Evolutionary conservation across 805 yeast genomes (phyloP), one percentile per base, ranked within the genome.

Genomic region (Pichia occidentalis): DNA sequence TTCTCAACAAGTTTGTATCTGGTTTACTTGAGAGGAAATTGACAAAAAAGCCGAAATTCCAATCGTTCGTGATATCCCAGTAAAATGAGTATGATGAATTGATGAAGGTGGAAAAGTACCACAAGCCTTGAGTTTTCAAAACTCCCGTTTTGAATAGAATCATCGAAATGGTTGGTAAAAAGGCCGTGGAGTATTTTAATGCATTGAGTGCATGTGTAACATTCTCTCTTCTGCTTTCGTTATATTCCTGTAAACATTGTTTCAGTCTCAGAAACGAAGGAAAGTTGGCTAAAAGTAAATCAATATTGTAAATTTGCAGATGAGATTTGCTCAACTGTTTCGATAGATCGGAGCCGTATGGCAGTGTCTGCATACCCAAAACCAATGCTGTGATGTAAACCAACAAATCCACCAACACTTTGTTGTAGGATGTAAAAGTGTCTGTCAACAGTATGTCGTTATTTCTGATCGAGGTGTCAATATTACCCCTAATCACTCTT

Each of bases 1-100:
- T 44, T 43, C 70, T 53, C 23, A 65, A 42, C 1, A 54, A 14
- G 3, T 51, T 51, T 4, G 45, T 30, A 13, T 45, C 45, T 7
- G 39, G 34, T 13, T 43, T 35, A 7, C 47, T 38, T 12, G 42
- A 36, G 21, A 57, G 34, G 24, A 55, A 51, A 26, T 51, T 47
- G 31, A 65, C 66, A 50, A 82, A 65, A 7, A 82, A 51, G 9
- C 71, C 70, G 34, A 86, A 66, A 30, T 77, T 76, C 98, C 98
- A 92, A 63, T 92, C 99, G 70, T 76, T 75, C 35, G 71, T 71
- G 10, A 90, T 59, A 58, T 92, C 99, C 99, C 99, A 92, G 39
- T 75, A 63, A 43, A 85, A 83, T 12, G 95, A 73, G 57, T 83
- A 92, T 0, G 75, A 50, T 0, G 97, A 82, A 54, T 84, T 86